phyloP scores from a whole-genome alignment of 306 rosid species.

The Dalbergia cochinchinensis region DNA sequence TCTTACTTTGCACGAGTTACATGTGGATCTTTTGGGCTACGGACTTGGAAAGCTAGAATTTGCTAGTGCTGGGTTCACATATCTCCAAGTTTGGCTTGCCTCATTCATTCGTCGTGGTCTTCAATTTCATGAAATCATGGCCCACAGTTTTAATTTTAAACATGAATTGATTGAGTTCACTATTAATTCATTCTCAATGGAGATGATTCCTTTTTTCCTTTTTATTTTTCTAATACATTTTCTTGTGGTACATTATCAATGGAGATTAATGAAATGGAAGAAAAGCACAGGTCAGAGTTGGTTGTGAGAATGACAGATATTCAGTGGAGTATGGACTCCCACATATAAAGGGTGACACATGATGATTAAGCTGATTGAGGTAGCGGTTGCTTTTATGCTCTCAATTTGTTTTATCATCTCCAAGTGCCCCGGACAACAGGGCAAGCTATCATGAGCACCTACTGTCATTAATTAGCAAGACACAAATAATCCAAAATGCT shows the following conservation, averaged over 20 bases:
- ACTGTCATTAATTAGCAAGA: too few species aligned
- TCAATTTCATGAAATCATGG: neutral
- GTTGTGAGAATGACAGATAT: neutral
- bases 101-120: neutral
- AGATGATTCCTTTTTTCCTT: neutral
- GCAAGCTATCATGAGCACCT: too few species aligned
- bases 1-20: neutral
- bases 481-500: too few species aligned
- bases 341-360: neutral
- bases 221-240: neutral
- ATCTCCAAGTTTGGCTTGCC: neutral
- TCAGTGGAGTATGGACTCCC: neutral
- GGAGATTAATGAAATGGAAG: neutral
- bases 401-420: too few species aligned
- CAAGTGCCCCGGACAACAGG: too few species aligned
- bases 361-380: too few species aligned
- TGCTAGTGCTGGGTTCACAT: neutral
- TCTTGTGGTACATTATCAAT: neutral
- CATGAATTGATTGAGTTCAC: neutral
- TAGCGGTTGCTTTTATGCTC: too few species aligned
- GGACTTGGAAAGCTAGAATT: neutral
- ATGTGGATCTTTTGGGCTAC: conserved; percentile 6
- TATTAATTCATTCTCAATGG: neutral
- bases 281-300: neutral
- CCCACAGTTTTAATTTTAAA: neutral